These are phyloP conservation scores for Ilex aquifolium DNA, from an alignment of 257 asterid genomes.

Conservation along the genomic window DNA sequence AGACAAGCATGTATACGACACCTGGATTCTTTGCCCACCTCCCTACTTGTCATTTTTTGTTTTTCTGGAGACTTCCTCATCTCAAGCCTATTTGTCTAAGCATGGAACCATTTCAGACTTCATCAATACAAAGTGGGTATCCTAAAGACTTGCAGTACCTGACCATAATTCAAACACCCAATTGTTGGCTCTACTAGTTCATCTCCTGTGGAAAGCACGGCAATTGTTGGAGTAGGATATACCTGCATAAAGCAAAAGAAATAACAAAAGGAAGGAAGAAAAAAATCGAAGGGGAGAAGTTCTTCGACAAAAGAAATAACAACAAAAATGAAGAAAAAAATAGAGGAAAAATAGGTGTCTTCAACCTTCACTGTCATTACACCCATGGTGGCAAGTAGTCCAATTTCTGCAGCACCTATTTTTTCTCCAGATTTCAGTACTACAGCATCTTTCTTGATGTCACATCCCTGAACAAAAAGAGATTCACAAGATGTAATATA, in stretches of 20 bases:
- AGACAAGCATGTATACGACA: no score
- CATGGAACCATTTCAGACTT: no score
- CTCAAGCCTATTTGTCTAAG: no score
- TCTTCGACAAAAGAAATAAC: no score
- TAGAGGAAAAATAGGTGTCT: neutral
- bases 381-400: conserved; percentile 89
- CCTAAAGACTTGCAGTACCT: conserved; percentile 42
- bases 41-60: no score
- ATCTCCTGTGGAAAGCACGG: conserved; percentile 88
- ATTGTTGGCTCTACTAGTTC: conserved; percentile 81
- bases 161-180: conserved; percentile 62
- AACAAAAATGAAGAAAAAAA: neutral
- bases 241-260: conserved; percentile 39
- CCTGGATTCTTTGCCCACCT: no score
- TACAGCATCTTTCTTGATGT: conserved; percentile 67
- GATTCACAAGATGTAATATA: no score
- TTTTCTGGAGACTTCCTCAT: neutral
- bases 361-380: conserved; percentile 60
- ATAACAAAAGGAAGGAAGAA: conserved; percentile 14
- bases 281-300: neutral
- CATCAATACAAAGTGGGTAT: neutral
- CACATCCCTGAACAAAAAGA: conserved; percentile 60
- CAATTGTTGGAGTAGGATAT: conserved; percentile 66
- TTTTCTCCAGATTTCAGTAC: conserved; percentile 81
- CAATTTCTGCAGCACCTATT: conserved; percentile 82